phyloP scores from a whole-genome alignment of 179 eudicot species.

The Vitellaria paradoxa region DNA sequence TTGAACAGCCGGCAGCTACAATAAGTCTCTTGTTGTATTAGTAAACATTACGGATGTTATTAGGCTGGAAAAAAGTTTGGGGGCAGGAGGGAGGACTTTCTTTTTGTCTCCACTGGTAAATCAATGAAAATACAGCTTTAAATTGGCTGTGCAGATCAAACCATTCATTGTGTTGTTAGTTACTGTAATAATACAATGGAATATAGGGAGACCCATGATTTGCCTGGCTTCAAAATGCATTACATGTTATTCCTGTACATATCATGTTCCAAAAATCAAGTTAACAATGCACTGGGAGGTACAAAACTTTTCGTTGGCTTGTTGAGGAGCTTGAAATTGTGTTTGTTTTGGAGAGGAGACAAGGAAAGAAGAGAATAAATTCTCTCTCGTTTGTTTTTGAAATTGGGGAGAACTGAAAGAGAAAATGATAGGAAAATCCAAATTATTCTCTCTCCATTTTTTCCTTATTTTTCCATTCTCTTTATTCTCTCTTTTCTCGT shows the following conservation, averaged over 20 bases:
- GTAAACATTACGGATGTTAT: neutral
- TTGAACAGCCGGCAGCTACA: too few relatives aligned
- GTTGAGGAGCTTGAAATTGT: neutral
- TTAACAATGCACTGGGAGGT: neutral
- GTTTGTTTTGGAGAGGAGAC: too few relatives aligned
- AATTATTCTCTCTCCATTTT: too few relatives aligned
- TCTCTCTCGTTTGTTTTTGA: too few relatives aligned
- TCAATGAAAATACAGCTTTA: neutral
- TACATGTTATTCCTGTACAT: neutral
- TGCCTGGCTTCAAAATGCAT: neutral
- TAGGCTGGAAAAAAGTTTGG: neutral
- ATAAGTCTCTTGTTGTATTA: neutral
- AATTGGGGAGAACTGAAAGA: too few relatives aligned
- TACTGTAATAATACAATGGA: too few relatives aligned
- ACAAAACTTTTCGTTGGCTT: neutral
- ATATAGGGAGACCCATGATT: neutral
- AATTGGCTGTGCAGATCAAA: neutral
- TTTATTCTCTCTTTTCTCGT: too few relatives aligned
- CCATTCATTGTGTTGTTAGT: neutral
- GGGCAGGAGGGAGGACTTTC: too few relatives aligned
- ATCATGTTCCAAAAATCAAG: too few relatives aligned
- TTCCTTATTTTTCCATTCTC: too few relatives aligned
- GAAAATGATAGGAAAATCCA: too few relatives aligned
- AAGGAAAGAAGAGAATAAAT: too few relatives aligned
- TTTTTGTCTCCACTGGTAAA: neutral